These are phyloP conservation scores for Paracamarosporium sp. DNA, from an alignment of 2,329 filamentous ascomycete genomes.

Conservation along the genomic window DNA sequence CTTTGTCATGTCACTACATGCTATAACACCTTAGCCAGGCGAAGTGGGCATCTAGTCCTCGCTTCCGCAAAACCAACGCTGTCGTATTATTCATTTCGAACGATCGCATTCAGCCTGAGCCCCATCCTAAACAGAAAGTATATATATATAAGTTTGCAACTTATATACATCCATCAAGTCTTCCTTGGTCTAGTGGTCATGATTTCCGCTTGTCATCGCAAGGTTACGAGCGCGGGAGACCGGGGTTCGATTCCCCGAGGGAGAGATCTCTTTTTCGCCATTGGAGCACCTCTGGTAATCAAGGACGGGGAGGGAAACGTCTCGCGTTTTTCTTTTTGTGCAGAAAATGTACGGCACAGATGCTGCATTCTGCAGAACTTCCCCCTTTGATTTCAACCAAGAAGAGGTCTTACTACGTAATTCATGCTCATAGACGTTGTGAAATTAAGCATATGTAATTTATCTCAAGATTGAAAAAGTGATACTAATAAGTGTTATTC, in stretches of 20 bases:
- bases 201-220: slow-evolving; percentile 27
- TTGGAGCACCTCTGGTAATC: not conserved
- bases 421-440: too few relatives aligned
- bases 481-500: too few relatives aligned
- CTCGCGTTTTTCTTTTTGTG: not conserved
- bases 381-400: too few relatives aligned
- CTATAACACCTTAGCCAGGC: not conserved
- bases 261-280: slow-evolving; percentile 12
- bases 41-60: not conserved
- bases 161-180: slow-evolving; percentile 9
- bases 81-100: not conserved
- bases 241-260: slow-evolving; percentile 31
- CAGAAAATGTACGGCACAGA: not conserved
- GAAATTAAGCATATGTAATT: too few relatives aligned
- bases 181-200: slow-evolving; percentile 32
- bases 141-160: not conserved
- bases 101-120: too few relatives aligned
- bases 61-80: not conserved
- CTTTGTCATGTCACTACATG: not conserved
- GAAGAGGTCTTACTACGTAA: too few relatives aligned
- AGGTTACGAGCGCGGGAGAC: slow-evolving; percentile 28
- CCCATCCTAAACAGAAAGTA: not conserved
- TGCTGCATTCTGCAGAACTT: too few relatives aligned
- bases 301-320: too few relatives aligned
- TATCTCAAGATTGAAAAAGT: too few relatives aligned